Percentiles rank a stretch among this genome's conserved stretches.
Evolutionary conservation across 2,329 filamentous ascomycete species (phyloP).

Genomic region (Neurospora sp.): DNA sequence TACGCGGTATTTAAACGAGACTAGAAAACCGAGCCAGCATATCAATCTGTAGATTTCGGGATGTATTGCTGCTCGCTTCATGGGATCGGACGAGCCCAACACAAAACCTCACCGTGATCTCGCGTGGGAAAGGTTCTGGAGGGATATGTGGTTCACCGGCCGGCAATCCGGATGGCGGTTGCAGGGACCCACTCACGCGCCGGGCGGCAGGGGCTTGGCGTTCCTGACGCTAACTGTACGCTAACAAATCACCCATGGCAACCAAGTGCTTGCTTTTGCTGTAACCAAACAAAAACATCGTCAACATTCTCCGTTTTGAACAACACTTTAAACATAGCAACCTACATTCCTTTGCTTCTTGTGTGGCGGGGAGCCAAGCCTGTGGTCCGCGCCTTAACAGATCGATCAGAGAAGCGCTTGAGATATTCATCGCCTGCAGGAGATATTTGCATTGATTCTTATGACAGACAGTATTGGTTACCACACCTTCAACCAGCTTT

Average conservation of each 20-base stretch:
- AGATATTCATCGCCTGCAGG: not conserved
- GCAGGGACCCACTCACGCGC: not conserved
- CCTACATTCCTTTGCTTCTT: not conserved
- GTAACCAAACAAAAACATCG: not conserved
- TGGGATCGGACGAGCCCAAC: not conserved
- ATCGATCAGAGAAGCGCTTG: not conserved
- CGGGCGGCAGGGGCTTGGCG: not conserved
- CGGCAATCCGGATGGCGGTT: not conserved
- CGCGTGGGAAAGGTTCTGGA: not conserved
- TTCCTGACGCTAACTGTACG: not conserved
- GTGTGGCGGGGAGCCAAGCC: not conserved
- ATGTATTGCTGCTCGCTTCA: not conserved
- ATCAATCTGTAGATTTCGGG: not conserved
- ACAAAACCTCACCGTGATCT: not conserved
- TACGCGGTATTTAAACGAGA: not conserved
- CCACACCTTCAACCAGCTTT: not conserved
- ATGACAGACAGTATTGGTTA: not conserved
- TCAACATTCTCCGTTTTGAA: not conserved
- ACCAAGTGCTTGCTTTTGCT: not conserved
- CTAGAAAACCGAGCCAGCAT: not conserved
- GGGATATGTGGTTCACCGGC: not conserved
- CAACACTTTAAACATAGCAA: not conserved
- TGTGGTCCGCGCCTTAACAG: not conserved
- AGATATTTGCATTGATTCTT: not conserved
- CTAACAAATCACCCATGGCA: not conserved